Conservation (phyloP, 1,284 basidiomycete species). For the Cerioporus squamosus region DNA sequence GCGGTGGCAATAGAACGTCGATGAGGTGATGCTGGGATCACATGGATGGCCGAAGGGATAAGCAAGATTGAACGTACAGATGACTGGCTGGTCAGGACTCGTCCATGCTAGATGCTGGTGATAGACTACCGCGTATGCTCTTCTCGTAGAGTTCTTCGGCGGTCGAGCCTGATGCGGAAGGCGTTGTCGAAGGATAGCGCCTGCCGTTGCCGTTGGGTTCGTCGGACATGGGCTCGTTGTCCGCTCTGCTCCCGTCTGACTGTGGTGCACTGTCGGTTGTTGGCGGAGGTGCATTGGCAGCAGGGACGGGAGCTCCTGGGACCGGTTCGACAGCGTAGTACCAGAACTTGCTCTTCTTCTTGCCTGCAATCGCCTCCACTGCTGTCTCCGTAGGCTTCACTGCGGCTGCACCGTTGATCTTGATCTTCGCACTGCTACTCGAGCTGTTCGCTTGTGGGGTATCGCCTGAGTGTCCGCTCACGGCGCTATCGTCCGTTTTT, state of each 20-base stretch:
- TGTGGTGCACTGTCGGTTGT: slow-evolving; percentile 15
- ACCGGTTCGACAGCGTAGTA: slow-evolving; percentile 79
- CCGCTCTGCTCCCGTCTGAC: slow-evolving; percentile 14
- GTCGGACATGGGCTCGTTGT: slow-evolving; percentile 14
- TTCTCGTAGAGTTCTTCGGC: slow-evolving; percentile 30
- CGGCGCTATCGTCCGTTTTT: slow-evolving; percentile 70
- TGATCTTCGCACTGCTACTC: slow-evolving; percentile 39
- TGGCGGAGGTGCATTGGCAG: slow-evolving; percentile 3
- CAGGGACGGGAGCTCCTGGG: slow-evolving; percentile 23
- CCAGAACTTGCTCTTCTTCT: slow-evolving; percentile 83
- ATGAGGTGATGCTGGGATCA: neutral
- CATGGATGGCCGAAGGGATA: slow-evolving; percentile 6
- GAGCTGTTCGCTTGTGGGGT: slow-evolving; percentile 17
- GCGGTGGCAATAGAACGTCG: slow-evolving; percentile 7
- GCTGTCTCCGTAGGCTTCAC: slow-evolving; percentile 70
- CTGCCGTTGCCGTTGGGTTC: slow-evolving; percentile 14
- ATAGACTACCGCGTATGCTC: slow-evolving; percentile 35
- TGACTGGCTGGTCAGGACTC: slow-evolving; percentile 28
- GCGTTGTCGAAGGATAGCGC: slow-evolving; percentile 22
- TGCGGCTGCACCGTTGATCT: slow-evolving; percentile 55
- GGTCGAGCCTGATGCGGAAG: slow-evolving; percentile 21
- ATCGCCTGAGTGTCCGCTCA: slow-evolving; percentile 55
- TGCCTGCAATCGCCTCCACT: slow-evolving; percentile 72
- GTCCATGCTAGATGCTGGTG: slow-evolving; percentile 38
- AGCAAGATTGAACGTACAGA: slow-evolving; percentile 17